Evolutionary conservation across 2,329 filamentous ascomycete genomes (phyloP), one percentile per base, ranked within the genome.

Genomic region (Fusarium avenaceum): DNA sequence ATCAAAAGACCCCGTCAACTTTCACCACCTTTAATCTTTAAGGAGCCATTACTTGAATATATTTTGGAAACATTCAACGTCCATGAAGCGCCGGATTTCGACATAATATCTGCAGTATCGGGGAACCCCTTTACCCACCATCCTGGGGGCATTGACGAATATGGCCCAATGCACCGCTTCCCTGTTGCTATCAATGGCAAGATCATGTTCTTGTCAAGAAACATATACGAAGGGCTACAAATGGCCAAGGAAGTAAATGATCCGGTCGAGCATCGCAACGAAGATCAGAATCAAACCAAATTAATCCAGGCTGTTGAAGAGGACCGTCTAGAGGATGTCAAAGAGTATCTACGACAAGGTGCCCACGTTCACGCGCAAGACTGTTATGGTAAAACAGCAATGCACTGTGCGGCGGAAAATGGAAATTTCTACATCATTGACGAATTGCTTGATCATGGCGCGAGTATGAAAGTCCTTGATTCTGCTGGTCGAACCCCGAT

Each of bases 1-100:
- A 33, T 63, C 8, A 54, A 54, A 14, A 24, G 47, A 15, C 57
- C 57, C 1, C 57, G 48, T 3, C 47, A 63, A 30, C 7, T 61
- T 1, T 61, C 42, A 7, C 35, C 47, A 2, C 56, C 47, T 2
- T 61, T 47, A 2, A 44, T 63, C 1, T 6, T 43, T 0, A 42
- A 56, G 0, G 6, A 54, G 2, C 24, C 35, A 2, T 7, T 63
- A 0, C 14, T 61, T 4, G 59, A 63, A 48, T 61, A 5, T 7
- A 2, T 32, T 6, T 2, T 33, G 2, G 59, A 63, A 4, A 3
- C 14, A 3, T 14, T 48, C 1, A 20, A 55, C 0, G 28, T 61
- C 6, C 19, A 28, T 0, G 2, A 20, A 1, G 4, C 22, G 0
- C 46, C 56, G 1, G 14, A 20, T 1, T 63, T 44, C 0, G 56